Percentiles rank a stretch among this genome's conserved stretches.
These are phyloP conservation scores for Aspergillus coremiiformis DNA, from an alignment of 495 filamentous ascomycete species.

Conservation along the genomic window DNA sequence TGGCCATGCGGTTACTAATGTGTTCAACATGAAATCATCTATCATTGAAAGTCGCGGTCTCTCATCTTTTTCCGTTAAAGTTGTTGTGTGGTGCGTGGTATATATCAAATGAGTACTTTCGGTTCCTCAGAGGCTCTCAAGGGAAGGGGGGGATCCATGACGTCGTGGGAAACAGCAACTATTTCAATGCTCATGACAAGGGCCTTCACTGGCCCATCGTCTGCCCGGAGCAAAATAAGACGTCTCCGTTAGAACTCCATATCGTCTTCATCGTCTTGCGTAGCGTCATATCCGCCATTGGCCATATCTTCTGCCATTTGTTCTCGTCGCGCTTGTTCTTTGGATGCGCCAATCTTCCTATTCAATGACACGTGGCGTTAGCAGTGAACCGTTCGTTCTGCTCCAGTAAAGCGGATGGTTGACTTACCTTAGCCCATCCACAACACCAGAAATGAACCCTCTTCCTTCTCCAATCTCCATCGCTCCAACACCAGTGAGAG, in stretches of 20 bases:
- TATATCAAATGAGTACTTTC: not conserved
- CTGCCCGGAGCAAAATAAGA: constrained; percentile 3
- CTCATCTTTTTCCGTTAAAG: not conserved
- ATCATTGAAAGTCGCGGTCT: not conserved
- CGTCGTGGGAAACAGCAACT: not conserved
- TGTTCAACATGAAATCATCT: not conserved
- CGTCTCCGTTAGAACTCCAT: constrained; percentile 37
- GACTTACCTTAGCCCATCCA: constrained; percentile 70
- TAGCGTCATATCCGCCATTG: constrained; percentile 32
- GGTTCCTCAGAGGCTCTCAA: not conserved
- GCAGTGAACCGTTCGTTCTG: not conserved
- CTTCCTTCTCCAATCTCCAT: constrained; percentile 88
- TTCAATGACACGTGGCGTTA: not conserved
- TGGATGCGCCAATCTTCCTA: constrained; percentile 41
- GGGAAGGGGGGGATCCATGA: not conserved
- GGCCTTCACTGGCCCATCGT: not conserved
- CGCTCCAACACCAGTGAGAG: constrained; percentile 75
- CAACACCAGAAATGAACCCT: constrained; percentile 74
- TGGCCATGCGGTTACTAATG: not conserved
- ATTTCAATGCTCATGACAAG: not conserved
- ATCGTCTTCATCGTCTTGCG: constrained; percentile 41
- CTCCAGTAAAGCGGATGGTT: not conserved
- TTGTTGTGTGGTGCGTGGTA: not conserved
- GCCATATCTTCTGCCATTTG: constrained; percentile 39
- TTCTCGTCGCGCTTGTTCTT: constrained; percentile 42